Base-by-base conservation (phyloP, 225 moss, liverwort and hornwort species). In the Physcomitrellopsis africana region DNA sequence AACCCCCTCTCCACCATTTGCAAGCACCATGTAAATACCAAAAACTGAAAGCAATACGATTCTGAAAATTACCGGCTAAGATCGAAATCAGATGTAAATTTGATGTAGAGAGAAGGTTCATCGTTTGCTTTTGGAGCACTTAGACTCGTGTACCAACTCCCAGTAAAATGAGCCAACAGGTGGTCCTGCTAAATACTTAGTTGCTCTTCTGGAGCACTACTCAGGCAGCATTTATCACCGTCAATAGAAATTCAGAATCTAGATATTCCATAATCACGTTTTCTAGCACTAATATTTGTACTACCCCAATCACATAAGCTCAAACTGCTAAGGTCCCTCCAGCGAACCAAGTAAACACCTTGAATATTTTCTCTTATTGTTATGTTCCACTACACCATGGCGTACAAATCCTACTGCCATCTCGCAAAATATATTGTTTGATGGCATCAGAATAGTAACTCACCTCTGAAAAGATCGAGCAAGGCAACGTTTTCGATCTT, bases 401-500 rank as follows among this genome's bases (percentile, higher is more conserved):
- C 19, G 11, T 14, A 12, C 43, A 44, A 11, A n/a, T 55, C 26
- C 56, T 43, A 57, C 44, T 57, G 53, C 65, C 69, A 69, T 41
- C 29, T 37, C 68, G 72, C 52, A 37, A 67, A 79, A 61, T 29
- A 48, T 8, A 70, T 65, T 65, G 17, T 20, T 15, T 74, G 69
- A 61, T 56, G 70, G 72, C 56, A 74, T 74, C 53, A 54, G 68
- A 58, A 51, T 12, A 59, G 61, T 18, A 32, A 44, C 56, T 59
- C 77, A 79, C 85, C 87, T 80, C 81, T 83, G 66, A 75, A 64
- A 64, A 85, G 76, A 68, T 77, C 64, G 43, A 92, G 71, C 71
- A 94, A 75, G n/a, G 85, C 83, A 46, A 69, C 78, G 60, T 90
- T 81, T 81, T 97, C 94, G 51, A 82, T 60, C 74, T 85, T 83